Percentiles rank a stretch among this genome's conserved stretches.
These are phyloP conservation scores for Hymenoscyphus salicellus DNA, from an alignment of 2,329 filamentous ascomycete species.

Conservation along the genomic window DNA sequence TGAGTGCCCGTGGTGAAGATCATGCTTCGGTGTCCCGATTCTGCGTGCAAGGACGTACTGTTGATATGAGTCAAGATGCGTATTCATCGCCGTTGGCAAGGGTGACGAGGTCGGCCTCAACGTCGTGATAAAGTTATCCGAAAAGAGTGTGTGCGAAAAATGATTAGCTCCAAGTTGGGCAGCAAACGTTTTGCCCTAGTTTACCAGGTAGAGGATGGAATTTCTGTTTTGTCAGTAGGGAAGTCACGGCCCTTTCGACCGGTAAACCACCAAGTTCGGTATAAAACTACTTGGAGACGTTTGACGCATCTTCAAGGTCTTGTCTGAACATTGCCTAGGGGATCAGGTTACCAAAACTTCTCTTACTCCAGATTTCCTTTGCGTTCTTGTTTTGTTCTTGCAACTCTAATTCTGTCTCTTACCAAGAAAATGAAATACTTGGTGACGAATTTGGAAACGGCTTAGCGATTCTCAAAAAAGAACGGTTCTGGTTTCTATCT, in stretches of 20 bases:
- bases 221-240: not conserved
- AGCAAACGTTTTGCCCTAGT: not conserved
- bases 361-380: not conserved
- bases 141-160: not conserved
- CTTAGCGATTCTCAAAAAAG: not conserved
- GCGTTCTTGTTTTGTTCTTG: not conserved
- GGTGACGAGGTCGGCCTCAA: not conserved
- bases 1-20: no score
- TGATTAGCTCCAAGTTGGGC: not conserved
- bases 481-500: not conserved
- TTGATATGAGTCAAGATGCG: not conserved
- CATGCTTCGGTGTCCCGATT: conserved; percentile 1
- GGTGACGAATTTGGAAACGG: not conserved
- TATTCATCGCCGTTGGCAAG: not conserved
- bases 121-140: conserved; percentile 1
- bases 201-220: not conserved
- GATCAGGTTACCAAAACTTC: not conserved
- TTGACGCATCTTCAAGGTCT: conserved; percentile 2
- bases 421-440: not conserved
- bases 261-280: not conserved
- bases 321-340: not conserved
- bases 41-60: not conserved
- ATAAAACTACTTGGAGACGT: not conserved
- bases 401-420: not conserved
- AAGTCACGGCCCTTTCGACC: not conserved